Base-by-base conservation (phyloP, 2,329 filamentous ascomycete genomes). In the Calonectria pseudoturangicola region DNA sequence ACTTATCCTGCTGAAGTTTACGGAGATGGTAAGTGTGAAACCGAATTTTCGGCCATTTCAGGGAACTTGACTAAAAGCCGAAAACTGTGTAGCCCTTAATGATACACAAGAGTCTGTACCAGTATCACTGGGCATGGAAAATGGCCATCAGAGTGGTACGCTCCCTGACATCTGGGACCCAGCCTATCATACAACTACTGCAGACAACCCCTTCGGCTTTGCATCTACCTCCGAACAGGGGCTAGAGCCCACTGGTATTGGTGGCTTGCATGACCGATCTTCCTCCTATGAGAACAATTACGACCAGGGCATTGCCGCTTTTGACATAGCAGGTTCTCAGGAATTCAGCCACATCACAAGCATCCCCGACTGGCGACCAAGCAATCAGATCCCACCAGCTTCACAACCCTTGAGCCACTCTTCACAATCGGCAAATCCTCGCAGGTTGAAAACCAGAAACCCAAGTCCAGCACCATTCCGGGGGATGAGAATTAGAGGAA, bases 261-360 rank as follows among this genome's bases (percentile, higher is more conserved):
- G 54, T 60, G 54, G 54, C 54, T 41, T 60, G 30, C 36, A 60
- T 39, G 54, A 27, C 54, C 54, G 16, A 41, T 41, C 54, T 60
- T 39, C 54, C 18, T 60, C 33, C 54, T 41, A 41, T 60, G 54
- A 21, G n/a, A 41, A 12, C 21, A 60, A 25, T 16, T 60, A 41
- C 7, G 21, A 41, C 25, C 54, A 60, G n/a, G 54, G 54, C 6
- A 41, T 41, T 25, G 16, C 21, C 33, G 21, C 33, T 15, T 41
- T 41, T 15, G 54, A 60, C 54, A 60, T 18, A 27, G 21, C 36
- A 25, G 54, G 54, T 25, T 41, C 54, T 10, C 54, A 60, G 28
- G 33, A 7, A 9, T 60, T 60, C 21, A 41, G 54, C 33, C 54
- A 60, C 33, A 18, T 10, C n/a, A 36, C n/a, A 21, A 41, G 21